Percentiles rank a stretch among this genome's conserved stretches.
These are phyloP conservation scores for barrel medic (Medicago truncatula) DNA, from an alignment of 306 rosid genomes.

Conservation along the genomic window DNA sequence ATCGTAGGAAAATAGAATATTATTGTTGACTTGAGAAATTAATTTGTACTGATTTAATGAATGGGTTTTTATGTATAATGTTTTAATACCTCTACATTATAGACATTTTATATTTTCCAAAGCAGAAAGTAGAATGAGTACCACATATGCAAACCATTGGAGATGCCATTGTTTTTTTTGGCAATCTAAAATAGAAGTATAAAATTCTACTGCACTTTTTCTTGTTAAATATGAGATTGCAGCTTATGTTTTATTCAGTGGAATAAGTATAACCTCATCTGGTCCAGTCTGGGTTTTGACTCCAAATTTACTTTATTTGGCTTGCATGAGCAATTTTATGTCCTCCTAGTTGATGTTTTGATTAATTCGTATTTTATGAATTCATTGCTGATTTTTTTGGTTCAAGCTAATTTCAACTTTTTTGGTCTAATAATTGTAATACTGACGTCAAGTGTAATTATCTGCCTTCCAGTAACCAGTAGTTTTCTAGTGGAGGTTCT, in stretches of 20 bases:
- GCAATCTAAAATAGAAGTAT: slow-evolving; percentile 18
- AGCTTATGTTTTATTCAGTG: slow-evolving; percentile 12
- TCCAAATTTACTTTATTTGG: slow-evolving; percentile 15
- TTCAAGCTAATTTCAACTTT: slow-evolving; percentile 16
- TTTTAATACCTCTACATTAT: slow-evolving; percentile 21
- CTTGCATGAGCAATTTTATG: slow-evolving; percentile 1
- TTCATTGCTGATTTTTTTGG: not conserved
- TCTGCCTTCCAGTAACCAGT: slow-evolving; percentile 12
- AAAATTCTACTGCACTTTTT: slow-evolving; percentile 8
- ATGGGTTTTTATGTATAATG: slow-evolving; percentile 19
- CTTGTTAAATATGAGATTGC: slow-evolving; percentile 10
- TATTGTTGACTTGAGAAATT: slow-evolving; percentile 21
- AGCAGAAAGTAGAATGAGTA: slow-evolving; percentile 25
- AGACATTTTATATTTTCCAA: not conserved
- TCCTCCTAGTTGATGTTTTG: not conserved
- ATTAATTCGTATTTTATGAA: not conserved
- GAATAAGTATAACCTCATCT: slow-evolving; percentile 13
- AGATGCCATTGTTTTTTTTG: slow-evolving; percentile 30
- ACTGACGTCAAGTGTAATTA: slow-evolving; percentile 28
- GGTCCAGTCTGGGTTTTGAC: slow-evolving; percentile 24
- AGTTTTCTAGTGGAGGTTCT: slow-evolving; percentile 30
- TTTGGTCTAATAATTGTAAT: slow-evolving; percentile 14
- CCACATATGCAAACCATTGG: not conserved
- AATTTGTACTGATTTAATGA: not conserved
- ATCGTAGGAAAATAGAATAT: slow-evolving; percentile 17